These are phyloP conservation scores for Austroboletus eburneus DNA, from an alignment of 768 basidiomycete genomes.

Conservation along the genomic window DNA sequence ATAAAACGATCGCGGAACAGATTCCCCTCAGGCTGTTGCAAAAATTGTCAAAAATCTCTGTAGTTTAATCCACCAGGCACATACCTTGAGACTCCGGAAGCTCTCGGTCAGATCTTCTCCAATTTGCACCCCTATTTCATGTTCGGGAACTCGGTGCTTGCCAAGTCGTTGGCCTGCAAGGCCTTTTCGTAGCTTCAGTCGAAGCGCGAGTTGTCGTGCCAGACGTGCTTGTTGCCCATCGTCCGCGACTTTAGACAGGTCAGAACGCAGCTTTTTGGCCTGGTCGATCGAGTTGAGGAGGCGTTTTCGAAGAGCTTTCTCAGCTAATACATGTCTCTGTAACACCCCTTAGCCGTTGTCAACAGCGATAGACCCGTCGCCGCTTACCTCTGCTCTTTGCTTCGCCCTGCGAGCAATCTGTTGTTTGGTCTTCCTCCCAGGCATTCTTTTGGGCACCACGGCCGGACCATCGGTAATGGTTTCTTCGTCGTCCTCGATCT, in stretches of 20 bases:
- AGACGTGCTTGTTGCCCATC: constrained; percentile 36
- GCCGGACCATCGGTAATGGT: constrained; percentile 29
- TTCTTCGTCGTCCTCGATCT: constrained; percentile 38
- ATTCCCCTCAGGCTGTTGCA: constrained; percentile 82
- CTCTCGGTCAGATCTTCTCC: constrained; percentile 88
- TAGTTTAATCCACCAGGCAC: constrained; percentile 15
- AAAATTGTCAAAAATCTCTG: neutral
- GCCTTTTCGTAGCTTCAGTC: constrained; percentile 56
- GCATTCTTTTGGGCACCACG: constrained; percentile 36
- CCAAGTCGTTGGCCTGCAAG: constrained; percentile 74
- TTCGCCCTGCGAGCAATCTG: constrained; percentile 68
- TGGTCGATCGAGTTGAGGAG: constrained; percentile 55
- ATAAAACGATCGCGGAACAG: constrained; percentile 86
- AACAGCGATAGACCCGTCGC: neutral
- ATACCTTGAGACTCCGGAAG: constrained; percentile 76
- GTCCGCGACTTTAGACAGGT: constrained; percentile 33
- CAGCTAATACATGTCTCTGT: constrained; percentile 63
- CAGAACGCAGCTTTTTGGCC: constrained; percentile 49
- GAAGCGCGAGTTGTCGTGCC: constrained; percentile 38
- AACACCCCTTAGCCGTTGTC: neutral
- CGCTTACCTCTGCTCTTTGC: constrained; percentile 57
- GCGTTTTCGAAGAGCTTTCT: constrained; percentile 56
- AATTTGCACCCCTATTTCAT: constrained; percentile 76
- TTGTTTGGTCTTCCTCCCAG: constrained; percentile 52
- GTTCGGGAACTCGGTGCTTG: constrained; percentile 69